Evolutionary conservation across 2,329 filamentous ascomycete species (phyloP), one percentile per base, ranked within the genome.

Genomic region (Trichoderma brevicompactum): DNA sequence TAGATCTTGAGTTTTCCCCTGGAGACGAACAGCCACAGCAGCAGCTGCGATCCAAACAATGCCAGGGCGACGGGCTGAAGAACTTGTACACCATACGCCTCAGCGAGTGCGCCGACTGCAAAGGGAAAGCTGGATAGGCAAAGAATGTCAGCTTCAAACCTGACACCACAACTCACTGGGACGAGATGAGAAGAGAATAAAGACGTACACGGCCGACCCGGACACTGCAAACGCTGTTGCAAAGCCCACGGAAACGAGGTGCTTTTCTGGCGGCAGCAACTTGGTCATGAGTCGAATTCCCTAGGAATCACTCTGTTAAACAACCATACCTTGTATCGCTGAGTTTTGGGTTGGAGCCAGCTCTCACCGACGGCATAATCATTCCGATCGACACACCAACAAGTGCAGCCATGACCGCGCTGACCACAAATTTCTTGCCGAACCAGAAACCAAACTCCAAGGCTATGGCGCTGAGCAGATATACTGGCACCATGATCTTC

Each of bases 391-490:
- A 66, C 7, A 63, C 19, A 5, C 65, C 65, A 34, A 66, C 53
- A 44, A 66, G 49, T 0, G 87, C 81, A 8, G 92, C 88, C 7
- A 89, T 87, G 2, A 94, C 82, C 0, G 90, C 89, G 0, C 89
- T 92, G 6, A 91, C 89, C 72, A 90, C 86, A 74, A 94, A 92
- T 62, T 89, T 84, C 0, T 91, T 91, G 0, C 94, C 88, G 2
- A 94, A 86, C 91, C 91, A 95, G 79, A 94, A 91, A 41, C 94
- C 76, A 0, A 94, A 82, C 70, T 92, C 85, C 36, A 92, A 81
- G 0, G 72, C 86, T 60, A 92, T 85, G 13, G 85, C 83, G 9
- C 88, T 73, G 3, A 84, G 71, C 7, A 94, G 82, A 74, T 95
- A 96, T 10, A 79, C 74, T 6, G 82, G 76, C 60, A 90, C 84